These are phyloP conservation scores for Annulohypoxylon bovei DNA, from an alignment of 495 filamentous ascomycete genomes.

Conservation along the genomic window DNA sequence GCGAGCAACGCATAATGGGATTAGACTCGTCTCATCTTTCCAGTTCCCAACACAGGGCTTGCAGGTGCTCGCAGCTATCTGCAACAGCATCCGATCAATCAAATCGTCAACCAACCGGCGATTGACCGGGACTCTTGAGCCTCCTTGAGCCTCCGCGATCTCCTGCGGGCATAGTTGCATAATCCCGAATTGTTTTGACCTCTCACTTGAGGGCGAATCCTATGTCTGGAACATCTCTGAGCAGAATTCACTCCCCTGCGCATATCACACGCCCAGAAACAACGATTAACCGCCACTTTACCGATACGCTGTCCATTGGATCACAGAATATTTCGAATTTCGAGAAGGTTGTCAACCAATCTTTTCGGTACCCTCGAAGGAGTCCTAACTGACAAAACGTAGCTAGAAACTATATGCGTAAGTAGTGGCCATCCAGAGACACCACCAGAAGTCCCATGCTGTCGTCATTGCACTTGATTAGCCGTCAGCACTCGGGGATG, in stretches of 20 bases:
- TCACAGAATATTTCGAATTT: conserved; percentile 30
- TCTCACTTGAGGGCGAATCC: conserved; percentile 37
- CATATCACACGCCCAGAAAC: conserved; percentile 46
- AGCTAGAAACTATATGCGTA: conserved; percentile 27
- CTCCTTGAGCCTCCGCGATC: conserved; percentile 32
- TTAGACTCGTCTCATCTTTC: conserved; percentile 41
- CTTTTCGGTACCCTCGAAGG: conserved; percentile 16
- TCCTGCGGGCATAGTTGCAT: conserved; percentile 37
- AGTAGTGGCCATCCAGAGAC: conserved; percentile 8
- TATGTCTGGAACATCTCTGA: conserved; percentile 42
- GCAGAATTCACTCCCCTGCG: conserved; percentile 27
- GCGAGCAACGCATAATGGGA: conserved; percentile 33
- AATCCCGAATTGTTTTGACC: conserved; percentile 41
- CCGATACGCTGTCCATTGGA: conserved; percentile 22
- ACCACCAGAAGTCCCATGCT: neutral
- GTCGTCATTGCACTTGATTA: conserved; percentile 31
- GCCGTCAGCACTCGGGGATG: conserved; percentile 45
- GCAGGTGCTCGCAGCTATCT: conserved; percentile 12
- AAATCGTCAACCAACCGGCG: conserved; percentile 18
- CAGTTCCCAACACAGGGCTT: conserved; percentile 22
- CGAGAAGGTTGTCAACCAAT: conserved; percentile 23
- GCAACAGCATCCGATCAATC: conserved; percentile 5
- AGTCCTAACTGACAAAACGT: conserved; percentile 18
- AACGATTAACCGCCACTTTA: conserved; percentile 31
- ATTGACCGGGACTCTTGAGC: conserved; percentile 25